Base-by-base conservation (phyloP, 1,284 basidiomycete genomes). In the Ustilago hordei region DNA sequence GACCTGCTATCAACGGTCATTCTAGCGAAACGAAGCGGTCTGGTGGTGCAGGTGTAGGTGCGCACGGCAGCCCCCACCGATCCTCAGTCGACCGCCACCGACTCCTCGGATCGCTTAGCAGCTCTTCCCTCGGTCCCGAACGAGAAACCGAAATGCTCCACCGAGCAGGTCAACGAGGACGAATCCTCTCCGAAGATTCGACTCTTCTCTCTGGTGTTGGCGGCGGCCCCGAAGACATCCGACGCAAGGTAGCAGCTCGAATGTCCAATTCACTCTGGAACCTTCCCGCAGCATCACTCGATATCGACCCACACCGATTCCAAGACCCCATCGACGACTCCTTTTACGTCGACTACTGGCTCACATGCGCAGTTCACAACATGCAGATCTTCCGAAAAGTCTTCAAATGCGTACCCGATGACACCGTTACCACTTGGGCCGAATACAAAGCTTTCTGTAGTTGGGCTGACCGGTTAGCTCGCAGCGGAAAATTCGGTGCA, bases 331-430 rank as follows among this genome's bases (percentile, higher is more conserved):
- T 84, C 8, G 69, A 74, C 43, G 75, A 81, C 31, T 59, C 64
- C 31, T 85, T 81, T 65, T 86, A 82, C 63, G 57, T 81, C 36
- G 79, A 82, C 45, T 65, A 80, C 19, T 86, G 84, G 84, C 61
- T 81, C 3, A 75, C 77, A 1, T 69, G 76, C 7, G 84, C 84
- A 1, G 75, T 80, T 38, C 81, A 82, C 71, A 86, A 86, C 64
- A 86, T 82, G 50, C 74, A 76, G 57, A 80, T 85, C 48, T 86
- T 74, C 75, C 69, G 84, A n/a, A 78, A 79, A 34, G 84, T 85
- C 55, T 85, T 86, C 78, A 81, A 81, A 48, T 81, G 81, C 45
- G 79, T 84, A 8, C 84, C 84, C 2, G 84, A 86, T 64, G 82
- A 86, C 60, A 81, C 75, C 45, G 79, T 85, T 12, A 83, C 75